A percentile compares a stretch with the other conserved stretches of the same genome.
phyloP scores from a whole-genome alignment of 306 rosid species.

The Pterocarpus santalinus region DNA sequence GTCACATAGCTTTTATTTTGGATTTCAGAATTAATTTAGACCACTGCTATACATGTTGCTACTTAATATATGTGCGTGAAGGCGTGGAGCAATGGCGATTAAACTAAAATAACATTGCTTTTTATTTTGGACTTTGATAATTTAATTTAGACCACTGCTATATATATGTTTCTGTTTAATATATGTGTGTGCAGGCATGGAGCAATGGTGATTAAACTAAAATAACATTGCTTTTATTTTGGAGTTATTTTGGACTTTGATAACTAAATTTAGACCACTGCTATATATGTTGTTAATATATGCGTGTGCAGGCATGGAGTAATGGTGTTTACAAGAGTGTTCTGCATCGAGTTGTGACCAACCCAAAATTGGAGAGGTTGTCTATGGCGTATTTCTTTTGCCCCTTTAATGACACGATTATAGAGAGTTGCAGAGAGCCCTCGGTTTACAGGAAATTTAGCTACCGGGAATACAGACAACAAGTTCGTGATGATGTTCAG shows the following conservation, averaged over 20 bases:
- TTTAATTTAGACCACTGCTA: neutral
- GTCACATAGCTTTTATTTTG: no score
- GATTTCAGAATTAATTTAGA: no score
- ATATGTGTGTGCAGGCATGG: no score
- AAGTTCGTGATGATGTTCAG: constrained; percentile 82
- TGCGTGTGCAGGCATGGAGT: constrained; percentile 79
- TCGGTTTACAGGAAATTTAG: constrained; percentile 78
- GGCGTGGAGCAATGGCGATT: no score
- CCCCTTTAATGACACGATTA: constrained; percentile 73
- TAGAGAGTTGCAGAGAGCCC: constrained; percentile 63
- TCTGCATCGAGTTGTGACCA: constrained; percentile 78
- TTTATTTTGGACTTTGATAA: no score
- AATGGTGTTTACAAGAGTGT: constrained; percentile 85
- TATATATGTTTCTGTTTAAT: no score
- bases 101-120: no score
- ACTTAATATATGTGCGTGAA: neutral
- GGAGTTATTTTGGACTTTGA: no score
- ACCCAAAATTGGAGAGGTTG: constrained; percentile 68
- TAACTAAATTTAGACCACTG: neutral
- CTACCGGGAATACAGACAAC: constrained; percentile 74
- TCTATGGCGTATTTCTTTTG: constrained; percentile 85
- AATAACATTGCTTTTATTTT: no score
- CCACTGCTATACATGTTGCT: neutral
- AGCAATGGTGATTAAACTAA: no score
- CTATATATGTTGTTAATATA: no score